phyloP scores from a whole-genome alignment of 169 alveolate genomes.

The Toxoplasma gondii region DNA sequence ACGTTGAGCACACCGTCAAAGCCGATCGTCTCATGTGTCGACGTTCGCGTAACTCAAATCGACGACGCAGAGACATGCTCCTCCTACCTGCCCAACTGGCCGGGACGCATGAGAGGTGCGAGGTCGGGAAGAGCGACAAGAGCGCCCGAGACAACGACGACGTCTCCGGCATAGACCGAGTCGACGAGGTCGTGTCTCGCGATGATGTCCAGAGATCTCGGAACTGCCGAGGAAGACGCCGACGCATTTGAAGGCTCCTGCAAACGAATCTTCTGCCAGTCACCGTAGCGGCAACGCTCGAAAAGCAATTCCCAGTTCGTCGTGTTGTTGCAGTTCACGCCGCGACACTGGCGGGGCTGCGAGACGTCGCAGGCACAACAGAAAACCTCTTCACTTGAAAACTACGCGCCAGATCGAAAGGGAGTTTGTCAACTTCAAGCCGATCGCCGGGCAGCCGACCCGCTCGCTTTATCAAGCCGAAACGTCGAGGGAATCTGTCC shows the following conservation, averaged over 20 bases:
- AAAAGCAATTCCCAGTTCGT: conserved; percentile 26
- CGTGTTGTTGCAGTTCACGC: conserved; percentile 57
- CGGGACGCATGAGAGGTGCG: conserved; percentile 94
- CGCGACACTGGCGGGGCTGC: conserved; percentile 59
- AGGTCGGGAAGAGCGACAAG: conserved; percentile 97
- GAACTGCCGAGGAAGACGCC: conserved; percentile 97
- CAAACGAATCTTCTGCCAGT: conserved; percentile 61
- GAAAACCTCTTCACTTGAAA: background rate
- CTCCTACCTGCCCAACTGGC: conserved; percentile 90
- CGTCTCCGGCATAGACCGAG: conserved; percentile 97
- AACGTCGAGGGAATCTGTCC: too few species aligned
- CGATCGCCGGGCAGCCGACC: too few species aligned
- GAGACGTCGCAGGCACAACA: background rate
- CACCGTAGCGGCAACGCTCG: conserved; percentile 35
- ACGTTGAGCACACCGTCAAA: too few species aligned
- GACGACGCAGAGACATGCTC: too few species aligned
- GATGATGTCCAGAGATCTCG: conserved; percentile 95
- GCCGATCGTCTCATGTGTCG: too few species aligned
- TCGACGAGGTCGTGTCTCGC: conserved; percentile 94
- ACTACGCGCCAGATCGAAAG: background rate
- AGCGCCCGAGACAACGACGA: conserved; percentile 92
- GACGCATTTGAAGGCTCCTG: conserved; percentile 82
- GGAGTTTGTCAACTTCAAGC: background rate
- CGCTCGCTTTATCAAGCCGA: too few species aligned
- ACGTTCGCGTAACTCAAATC: too few species aligned